Evolutionary conservation across 2,329 filamentous ascomycete species (phyloP), one percentile per base, ranked within the genome.

Genomic region (Fusarium chlamydosporum): DNA sequence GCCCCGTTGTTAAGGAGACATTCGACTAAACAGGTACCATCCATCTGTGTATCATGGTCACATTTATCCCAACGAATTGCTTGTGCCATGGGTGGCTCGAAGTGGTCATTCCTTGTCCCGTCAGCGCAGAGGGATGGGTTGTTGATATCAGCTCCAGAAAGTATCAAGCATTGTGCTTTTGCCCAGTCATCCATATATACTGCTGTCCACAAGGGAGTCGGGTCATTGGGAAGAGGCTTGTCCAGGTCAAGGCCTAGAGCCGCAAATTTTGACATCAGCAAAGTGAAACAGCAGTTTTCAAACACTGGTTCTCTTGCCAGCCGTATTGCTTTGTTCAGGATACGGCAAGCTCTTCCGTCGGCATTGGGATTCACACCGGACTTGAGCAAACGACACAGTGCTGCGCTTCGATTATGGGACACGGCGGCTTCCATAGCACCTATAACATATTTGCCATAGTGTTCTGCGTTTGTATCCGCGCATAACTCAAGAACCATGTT

Each of bases 381-480:
- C 6, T 23, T 23, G 27, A 52, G 37, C 12, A 52, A 18, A 13
- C n/a, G 27, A 4, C 0, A 6, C 13, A 52, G 5, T 2, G 4
- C 20, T 1, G 1, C 5, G 6, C 1, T 11, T 0, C n/a, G 1
- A 4, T 12, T 0, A 15, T 4, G 8, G 5, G 0, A 2, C 16
- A 2, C 18, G 1, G 48, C 48, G 1, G 1, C n/a, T 26, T 52
- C 5, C 13, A 52, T 42, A 1, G 35, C 37, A 33, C 42, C 18
- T 3, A 42, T 13, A 31, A 15, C 13, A 11, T 23, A 7, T 10
- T 31, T 31, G 15, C n/a, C 7, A 9, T 10, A 31, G 2, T 0
- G 0, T 1, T 26, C 10, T n/a, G 18, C 23, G 10, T 6, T n/a
- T 7, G 4, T 13, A 23, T 26, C 27, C 8, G 7, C 2, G 10